Percentiles rank a stretch among this genome's conserved stretches.
phyloP scores from a whole-genome alignment of 2,329 filamentous ascomycete species.

The Chaetomium sp. region DNA sequence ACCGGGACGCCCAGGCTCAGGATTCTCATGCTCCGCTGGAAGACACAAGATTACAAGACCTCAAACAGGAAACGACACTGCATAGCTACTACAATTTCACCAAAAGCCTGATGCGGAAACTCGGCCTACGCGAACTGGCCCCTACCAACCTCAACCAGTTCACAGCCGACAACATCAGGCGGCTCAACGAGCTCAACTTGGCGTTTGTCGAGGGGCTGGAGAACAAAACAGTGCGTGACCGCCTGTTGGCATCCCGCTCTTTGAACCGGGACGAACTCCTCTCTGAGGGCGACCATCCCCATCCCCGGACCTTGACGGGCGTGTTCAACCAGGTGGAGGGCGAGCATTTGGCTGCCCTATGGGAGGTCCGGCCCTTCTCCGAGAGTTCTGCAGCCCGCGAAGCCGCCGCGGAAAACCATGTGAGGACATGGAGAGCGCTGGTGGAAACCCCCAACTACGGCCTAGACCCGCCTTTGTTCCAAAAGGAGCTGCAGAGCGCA shows the following conservation, averaged over 20 bases:
- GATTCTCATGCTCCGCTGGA: too few relatives aligned
- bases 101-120: conserved; percentile 43
- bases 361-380: conserved; percentile 34
- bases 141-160: conserved; percentile 41
- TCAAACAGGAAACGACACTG: conserved; percentile 26
- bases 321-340: conserved; percentile 51
- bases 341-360: conserved; percentile 45
- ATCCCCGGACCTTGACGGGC: conserved; percentile 46
- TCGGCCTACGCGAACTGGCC: conserved; percentile 45
- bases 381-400: conserved; percentile 33
- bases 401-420: conserved; percentile 30
- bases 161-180: conserved; percentile 36
- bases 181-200: conserved; percentile 46
- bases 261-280: conserved; percentile 32
- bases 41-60: conserved; percentile 2
- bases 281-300: conserved; percentile 29
- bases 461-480: conserved; percentile 43
- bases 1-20: too few relatives aligned
- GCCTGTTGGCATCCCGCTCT: conserved; percentile 42
- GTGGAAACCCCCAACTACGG: conserved; percentile 36
- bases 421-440: conserved; percentile 42
- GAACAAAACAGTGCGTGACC: conserved; percentile 39
- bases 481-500: conserved; percentile 45
- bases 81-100: conserved; percentile 42
- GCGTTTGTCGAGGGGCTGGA: conserved; percentile 50